Percentiles rank a stretch among this genome's conserved stretches.
Evolutionary conservation across 2,329 filamentous ascomycete species (phyloP).

Genomic region (Capronia americana): DNA sequence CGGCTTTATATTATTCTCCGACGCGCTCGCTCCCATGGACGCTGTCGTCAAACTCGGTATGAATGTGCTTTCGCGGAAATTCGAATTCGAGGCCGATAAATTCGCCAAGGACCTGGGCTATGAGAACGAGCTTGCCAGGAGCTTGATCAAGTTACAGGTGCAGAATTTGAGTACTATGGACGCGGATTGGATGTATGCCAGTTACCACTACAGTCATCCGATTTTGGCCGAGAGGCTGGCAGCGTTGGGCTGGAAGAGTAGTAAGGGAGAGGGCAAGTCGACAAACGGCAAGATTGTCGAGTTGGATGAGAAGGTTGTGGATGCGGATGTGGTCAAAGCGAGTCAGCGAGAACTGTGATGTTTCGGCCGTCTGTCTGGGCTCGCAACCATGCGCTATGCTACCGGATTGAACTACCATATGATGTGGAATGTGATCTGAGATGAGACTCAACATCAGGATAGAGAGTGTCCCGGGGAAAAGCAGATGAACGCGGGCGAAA

Average conservation of each 20-base stretch:
- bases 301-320: slow-evolving; percentile 53
- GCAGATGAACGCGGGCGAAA: not conserved
- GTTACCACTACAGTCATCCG: slow-evolving; percentile 97
- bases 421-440: not conserved
- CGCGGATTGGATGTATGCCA: slow-evolving; percentile 97
- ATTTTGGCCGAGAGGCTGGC: slow-evolving; percentile 92
- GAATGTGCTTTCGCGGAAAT: slow-evolving; percentile 92
- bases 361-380: not conserved
- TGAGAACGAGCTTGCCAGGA: slow-evolving; percentile 78
- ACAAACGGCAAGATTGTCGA: slow-evolving; percentile 52
- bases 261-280: slow-evolving; percentile 48
- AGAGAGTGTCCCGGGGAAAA: not conserved
- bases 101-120: slow-evolving; percentile 89
- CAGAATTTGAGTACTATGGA: slow-evolving; percentile 99
- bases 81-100: slow-evolving; percentile 92
- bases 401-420: not conserved
- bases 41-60: slow-evolving; percentile 92
- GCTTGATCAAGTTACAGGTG: slow-evolving; percentile 95
- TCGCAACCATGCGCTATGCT: not conserved
- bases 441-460: not conserved
- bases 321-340: slow-evolving; percentile 68
- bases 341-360: slow-evolving; percentile 74
- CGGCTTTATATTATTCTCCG: slow-evolving; percentile 96
- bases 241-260: slow-evolving; percentile 84
- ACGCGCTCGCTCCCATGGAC: slow-evolving; percentile 93